Evolutionary conservation across 2,329 filamentous ascomycete species (phyloP).

Genomic region (Hypoxylon sp.): DNA sequence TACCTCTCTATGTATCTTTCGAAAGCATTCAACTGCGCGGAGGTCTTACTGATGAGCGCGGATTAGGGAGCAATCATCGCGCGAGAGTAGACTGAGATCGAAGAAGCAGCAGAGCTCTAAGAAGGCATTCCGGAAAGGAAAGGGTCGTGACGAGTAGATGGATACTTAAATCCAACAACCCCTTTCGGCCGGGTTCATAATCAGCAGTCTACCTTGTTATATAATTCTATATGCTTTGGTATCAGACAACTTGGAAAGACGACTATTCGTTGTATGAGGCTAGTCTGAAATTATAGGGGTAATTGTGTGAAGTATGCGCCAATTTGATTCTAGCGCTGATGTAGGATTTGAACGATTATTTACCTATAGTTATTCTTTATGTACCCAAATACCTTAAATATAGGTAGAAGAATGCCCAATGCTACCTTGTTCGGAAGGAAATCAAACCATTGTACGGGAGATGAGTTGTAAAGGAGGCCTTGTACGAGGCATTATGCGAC

Average conservation of each 20-base stretch:
- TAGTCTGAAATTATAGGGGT: neutral
- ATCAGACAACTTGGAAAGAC: neutral
- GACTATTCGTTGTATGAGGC: neutral
- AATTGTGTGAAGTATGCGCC: neutral
- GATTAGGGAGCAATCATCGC: conserved; percentile 63
- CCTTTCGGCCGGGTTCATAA: no score
- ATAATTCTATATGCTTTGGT: neutral
- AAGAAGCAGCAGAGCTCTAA: conserved; percentile 68
- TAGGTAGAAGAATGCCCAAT: neutral
- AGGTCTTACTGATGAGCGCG: conserved; percentile 33
- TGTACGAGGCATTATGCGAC: neutral
- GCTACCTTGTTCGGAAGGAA: neutral
- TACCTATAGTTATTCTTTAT: neutral
- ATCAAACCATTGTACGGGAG: neutral
- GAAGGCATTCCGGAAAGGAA: conserved; percentile 63
- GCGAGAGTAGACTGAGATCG: conserved; percentile 61
- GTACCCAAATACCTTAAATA: neutral
- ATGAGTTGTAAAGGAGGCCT: neutral
- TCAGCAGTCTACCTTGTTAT: neutral
- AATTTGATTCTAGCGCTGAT: no score
- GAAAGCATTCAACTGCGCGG: neutral
- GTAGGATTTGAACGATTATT: neutral
- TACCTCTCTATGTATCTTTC: neutral
- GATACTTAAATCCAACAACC: neutral
- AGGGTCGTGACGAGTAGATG: conserved; percentile 39